These are phyloP conservation scores for Dalbergia cochinchinensis DNA, from an alignment of 306 rosid species.

Conservation along the genomic window DNA sequence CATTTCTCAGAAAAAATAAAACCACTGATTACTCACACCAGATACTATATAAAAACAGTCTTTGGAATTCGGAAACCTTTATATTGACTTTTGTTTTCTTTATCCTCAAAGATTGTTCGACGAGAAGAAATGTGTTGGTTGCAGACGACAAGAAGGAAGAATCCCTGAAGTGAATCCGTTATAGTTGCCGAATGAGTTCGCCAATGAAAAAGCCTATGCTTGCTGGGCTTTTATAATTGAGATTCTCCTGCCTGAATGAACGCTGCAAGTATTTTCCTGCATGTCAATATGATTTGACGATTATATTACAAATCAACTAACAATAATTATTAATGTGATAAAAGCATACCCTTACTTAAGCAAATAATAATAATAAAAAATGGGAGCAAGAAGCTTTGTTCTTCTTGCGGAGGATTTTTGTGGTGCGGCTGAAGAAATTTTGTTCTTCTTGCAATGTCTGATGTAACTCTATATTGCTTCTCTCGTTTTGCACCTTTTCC, in stretches of 20 bases:
- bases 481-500: too few species aligned
- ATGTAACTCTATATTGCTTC: too few species aligned
- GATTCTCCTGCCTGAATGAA: not conserved
- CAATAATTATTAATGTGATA: not conserved
- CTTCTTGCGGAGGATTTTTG: too few species aligned
- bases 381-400: not conserved
- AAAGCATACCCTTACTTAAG: too few species aligned
- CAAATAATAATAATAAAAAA: too few species aligned
- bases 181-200: conserved; percentile 37
- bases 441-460: too few species aligned
- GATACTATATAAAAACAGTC: not conserved
- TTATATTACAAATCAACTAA: not conserved
- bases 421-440: too few species aligned
- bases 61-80: conserved; percentile 1
- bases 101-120: conserved; percentile 11
- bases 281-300: not conserved
- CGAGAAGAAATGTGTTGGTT: conserved; percentile 38
- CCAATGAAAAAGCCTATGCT: conserved; percentile 42
- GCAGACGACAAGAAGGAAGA: conserved; percentile 45
- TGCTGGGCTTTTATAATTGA: conserved; percentile 23
- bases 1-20: too few species aligned
- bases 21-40: not conserved
- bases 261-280: not conserved
- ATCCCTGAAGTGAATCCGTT: conserved; percentile 31
- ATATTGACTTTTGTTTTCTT: conserved; percentile 26